phyloP scores from a whole-genome alignment of 805 yeast species.

The Teunomyces lycoperdinae region DNA sequence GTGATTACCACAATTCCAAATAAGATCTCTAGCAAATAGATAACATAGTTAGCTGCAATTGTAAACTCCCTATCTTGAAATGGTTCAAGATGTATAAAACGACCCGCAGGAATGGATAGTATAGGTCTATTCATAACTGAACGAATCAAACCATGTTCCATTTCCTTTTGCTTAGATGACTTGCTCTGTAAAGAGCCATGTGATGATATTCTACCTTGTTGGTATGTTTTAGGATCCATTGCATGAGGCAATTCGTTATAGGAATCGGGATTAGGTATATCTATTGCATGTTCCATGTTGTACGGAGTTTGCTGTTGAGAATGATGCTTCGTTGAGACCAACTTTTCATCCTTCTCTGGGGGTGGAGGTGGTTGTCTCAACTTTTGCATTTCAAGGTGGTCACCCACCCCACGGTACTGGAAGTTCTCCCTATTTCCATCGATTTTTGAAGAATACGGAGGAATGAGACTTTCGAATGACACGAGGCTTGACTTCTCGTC shows the following conservation, averaged over 20 bases:
- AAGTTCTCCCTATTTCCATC: not conserved
- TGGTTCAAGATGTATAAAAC: slow-evolving; percentile 12
- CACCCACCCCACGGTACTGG: slow-evolving; percentile 1
- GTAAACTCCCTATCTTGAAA: slow-evolving; percentile 12
- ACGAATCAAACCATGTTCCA: slow-evolving; percentile 28
- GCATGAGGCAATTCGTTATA: slow-evolving; percentile 24
- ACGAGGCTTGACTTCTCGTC: slow-evolving; percentile 9
- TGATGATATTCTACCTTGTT: not conserved
- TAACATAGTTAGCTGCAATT: slow-evolving; percentile 26
- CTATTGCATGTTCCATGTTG: slow-evolving; percentile 4
- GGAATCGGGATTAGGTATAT: slow-evolving; percentile 7
- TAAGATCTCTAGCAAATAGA: slow-evolving; percentile 30
- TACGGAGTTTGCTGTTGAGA: slow-evolving; percentile 7
- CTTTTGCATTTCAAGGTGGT: slow-evolving; percentile 2
- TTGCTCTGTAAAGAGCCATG: slow-evolving; percentile 16
- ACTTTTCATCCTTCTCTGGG: slow-evolving; percentile 12
- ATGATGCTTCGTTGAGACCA: slow-evolving; percentile 2
- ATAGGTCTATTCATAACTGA: slow-evolving; percentile 35
- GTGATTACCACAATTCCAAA: slow-evolving; percentile 27
- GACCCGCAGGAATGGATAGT: slow-evolving; percentile 18
- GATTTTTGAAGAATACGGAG: slow-evolving; percentile 1
- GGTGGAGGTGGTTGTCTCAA: slow-evolving; percentile 6
- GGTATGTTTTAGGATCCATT: slow-evolving; percentile 17
- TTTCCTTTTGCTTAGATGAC: slow-evolving; percentile 17
- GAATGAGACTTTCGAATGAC: slow-evolving; percentile 8